Evolutionary conservation across 2,329 filamentous ascomycete species (phyloP), one percentile per base, ranked within the genome.

Genomic region (Talaromyces sp.): DNA sequence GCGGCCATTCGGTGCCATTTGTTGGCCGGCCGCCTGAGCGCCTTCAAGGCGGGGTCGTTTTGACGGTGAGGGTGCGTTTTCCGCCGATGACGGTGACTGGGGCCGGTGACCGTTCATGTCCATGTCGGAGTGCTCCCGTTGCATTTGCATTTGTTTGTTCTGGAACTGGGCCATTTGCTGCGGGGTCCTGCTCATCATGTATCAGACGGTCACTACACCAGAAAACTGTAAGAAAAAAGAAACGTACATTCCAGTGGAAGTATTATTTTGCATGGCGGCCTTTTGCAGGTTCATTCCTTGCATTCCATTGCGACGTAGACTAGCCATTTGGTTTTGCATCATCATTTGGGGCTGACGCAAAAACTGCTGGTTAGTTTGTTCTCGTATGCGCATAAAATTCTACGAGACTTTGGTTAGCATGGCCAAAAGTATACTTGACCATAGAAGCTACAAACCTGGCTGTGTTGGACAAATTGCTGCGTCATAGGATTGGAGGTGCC

Each of bases 61-160:
- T 65, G 90, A 93, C 1, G 93, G 93, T 33, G 93, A 98, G 4
- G 92, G 92, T 28, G 91, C 92, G 70, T 95, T 95, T 58, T 97
- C 93, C 59, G 87, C 88, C 42, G 89, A 88, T 57, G 88, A 87
- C 8, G 93, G 93, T 36, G 93, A 96, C 62, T 88, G 87, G 30
- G 92, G 88, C 63, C 92, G 86, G 67, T 88, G 87, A 63, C 89
- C 90, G 76, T 89, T 91, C 75, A 89, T 89, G 69, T 96, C 92
- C 85, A 95, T 92, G 65, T 89, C 88, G 17, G 91, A 93, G 59
- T 91, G 90, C 70, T 96, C 92, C 63, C 92, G 85, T 73, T 93
- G 90, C 90, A 96, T 96, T 68, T 82, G 78, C 65, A 80, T 76
- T 56, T 80, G 77, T 65, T 80, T 75, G 70, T 78, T 80, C 65